Base-by-base conservation (phyloP, 1,284 basidiomycete genomes). In the Rhodotorula sp. region DNA sequence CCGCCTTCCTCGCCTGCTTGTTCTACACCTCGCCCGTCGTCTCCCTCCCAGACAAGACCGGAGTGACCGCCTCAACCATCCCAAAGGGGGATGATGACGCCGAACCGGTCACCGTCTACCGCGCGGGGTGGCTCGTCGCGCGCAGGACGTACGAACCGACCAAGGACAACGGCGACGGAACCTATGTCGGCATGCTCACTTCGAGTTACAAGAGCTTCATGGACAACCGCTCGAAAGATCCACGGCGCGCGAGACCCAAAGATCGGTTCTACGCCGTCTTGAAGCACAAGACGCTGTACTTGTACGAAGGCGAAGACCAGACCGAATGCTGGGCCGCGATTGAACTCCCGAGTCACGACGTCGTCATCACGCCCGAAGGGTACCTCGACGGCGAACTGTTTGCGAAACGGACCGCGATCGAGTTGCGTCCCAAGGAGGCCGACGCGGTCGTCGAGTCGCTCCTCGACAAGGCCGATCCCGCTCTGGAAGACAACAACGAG, bases 271-370 rank as follows among this genome's bases (percentile, higher is more conserved):
- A 89, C 80, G 89, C 89, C 66, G 90, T 89, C 5, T 85, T 97
- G 79, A 95, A 95, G 84, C 91, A 91, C 58, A 89, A 87, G 76
- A 88, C 94, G 49, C 83, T 97, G 31, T 97, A 92, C 81, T 83
- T 97, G 28, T 95, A 95, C 82, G 91, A 95, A 80, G 90, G 93
- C 81, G 91, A 95, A 81, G 85, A 84, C 38, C 90, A 91, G 87
- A 86, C 86, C 58, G 92, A 95, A 77, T 93, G 91, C 81, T 89
- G 90, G 77, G 91, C 89, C 5, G 93, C 88, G 18, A 86, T 97
- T 62, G 89, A 93, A 79, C 82, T 97, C 62, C 79, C 82, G 60
- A 80, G 87, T 15, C 90, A 93, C 80, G 85, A 89, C 62, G 89
- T 94, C 54, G 82, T 85, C 34, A 83, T 95, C 56, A 90, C 86